Evolutionary conservation across 164 flowering plant genomes (phyloP).

Genomic region (Stephania japonica): DNA sequence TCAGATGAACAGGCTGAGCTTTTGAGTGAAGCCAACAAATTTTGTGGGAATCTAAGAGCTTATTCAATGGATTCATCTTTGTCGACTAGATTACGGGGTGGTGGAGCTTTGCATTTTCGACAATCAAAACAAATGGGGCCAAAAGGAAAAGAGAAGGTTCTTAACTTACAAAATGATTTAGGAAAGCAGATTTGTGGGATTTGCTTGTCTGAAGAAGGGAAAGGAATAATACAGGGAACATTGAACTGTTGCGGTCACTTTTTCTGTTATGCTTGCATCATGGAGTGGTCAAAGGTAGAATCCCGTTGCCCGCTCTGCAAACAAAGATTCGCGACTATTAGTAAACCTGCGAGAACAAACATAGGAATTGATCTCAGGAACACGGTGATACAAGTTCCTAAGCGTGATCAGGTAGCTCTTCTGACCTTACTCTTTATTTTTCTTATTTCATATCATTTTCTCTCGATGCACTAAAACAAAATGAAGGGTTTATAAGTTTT

Average conservation of each 20-base stretch:
- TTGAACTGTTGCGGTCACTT: slow-evolving; percentile 80
- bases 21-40: slow-evolving; percentile 50
- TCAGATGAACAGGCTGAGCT: slow-evolving; percentile 93
- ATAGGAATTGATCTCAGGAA: slow-evolving; percentile 53
- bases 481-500: background rate
- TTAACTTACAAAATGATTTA: slow-evolving; percentile 33
- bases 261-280: slow-evolving; percentile 86
- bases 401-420: slow-evolving; percentile 78
- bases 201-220: slow-evolving; percentile 87
- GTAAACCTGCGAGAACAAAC: slow-evolving; percentile 48
- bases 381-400: slow-evolving; percentile 59
- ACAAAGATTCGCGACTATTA: slow-evolving; percentile 75
- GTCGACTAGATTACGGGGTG: slow-evolving; percentile 22
- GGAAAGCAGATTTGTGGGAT: slow-evolving; percentile 89
- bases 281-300: slow-evolving; percentile 99
- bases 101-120: slow-evolving; percentile 15
- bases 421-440: background rate
- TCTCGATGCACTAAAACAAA: background rate
- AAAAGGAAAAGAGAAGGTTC: slow-evolving; percentile 77
- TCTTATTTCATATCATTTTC: background rate
- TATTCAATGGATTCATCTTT: slow-evolving; percentile 27
- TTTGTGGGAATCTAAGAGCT: slow-evolving; percentile 31
- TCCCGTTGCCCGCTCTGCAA: slow-evolving; percentile 97
- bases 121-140: slow-evolving; percentile 23
- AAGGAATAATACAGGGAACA: slow-evolving; percentile 61